Evolutionary conservation across 2,329 filamentous ascomycete species (phyloP).

Genomic region (Chrysoporthe deuterocubensis): DNA sequence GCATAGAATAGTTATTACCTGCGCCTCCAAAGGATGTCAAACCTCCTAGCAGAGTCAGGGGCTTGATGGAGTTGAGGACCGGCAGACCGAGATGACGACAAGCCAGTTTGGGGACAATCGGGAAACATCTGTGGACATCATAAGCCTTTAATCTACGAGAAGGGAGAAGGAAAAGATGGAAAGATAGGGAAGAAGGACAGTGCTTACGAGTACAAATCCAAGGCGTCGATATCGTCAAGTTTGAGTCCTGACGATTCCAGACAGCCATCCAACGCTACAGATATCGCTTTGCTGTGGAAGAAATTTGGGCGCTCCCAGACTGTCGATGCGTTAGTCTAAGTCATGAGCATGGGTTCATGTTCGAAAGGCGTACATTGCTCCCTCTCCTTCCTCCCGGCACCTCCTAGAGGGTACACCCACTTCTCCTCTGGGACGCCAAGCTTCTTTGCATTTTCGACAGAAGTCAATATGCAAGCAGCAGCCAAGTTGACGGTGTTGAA

Average conservation of each 20-base stretch:
- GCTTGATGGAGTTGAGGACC: constrained; percentile 48
- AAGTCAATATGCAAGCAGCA: constrained; percentile 64
- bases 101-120: constrained; percentile 70
- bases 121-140: constrained; percentile 60
- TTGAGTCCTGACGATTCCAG: constrained; percentile 51
- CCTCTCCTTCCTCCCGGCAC: constrained; percentile 64
- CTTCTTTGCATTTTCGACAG: constrained; percentile 54
- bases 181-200: constrained; percentile 15
- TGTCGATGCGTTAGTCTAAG: constrained; percentile 33
- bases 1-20: constrained; percentile 73
- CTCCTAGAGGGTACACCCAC: constrained; percentile 69
- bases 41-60: constrained; percentile 66
- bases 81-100: constrained; percentile 62
- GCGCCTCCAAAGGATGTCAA: constrained; percentile 72
- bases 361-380: constrained; percentile 50
- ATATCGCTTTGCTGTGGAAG: constrained; percentile 61
- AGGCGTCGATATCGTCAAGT: constrained; percentile 59
- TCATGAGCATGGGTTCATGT: background rate
- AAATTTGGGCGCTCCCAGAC: constrained; percentile 67
- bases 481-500: constrained; percentile 72
- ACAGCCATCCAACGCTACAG: constrained; percentile 58
- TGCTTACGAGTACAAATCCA: constrained; percentile 65
- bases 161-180: too few species aligned
- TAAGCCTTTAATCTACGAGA: background rate
- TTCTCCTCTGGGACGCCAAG: constrained; percentile 57